Base-by-base conservation (phyloP, 2,329 filamentous ascomycete species). In the Dactylella cylindrospora region DNA sequence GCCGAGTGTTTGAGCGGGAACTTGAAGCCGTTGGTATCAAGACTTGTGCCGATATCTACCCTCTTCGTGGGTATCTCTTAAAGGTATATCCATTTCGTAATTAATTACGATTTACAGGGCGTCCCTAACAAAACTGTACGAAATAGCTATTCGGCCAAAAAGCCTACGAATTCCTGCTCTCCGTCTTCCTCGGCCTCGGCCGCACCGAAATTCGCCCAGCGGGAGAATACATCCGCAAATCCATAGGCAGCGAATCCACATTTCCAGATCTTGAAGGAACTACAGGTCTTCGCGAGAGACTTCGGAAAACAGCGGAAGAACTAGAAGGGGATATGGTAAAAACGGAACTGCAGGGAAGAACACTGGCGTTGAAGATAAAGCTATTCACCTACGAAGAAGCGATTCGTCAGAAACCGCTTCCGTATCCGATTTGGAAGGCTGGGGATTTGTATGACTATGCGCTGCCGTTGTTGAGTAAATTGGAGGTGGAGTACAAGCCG, bases 301-400 rank as follows among this genome's bases (percentile, higher is more conserved):
- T 98, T 4, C 80, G 83, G n/a, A 80, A 79, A 71, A 90, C 84
- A 1, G 89, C 93, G 0, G 84, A 90, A 65, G 90, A 95, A 66
- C 76, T 98, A 3, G 90, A 95, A 70, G 86, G 86, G 66, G 91
- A 97, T 69, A 78, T 97, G 75, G 78, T 79, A 55, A 80, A 83
- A 20, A 88, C 88, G 1, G 81, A 88, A 66, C 88, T 88, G 73
- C 95, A 91, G 72, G 91, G 91, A 0, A 82, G 89, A n/a, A 97
- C 91, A 0, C 75, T 98, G 1, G 88, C 89, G 17, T 76, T 98
- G 28, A 98, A 98, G 72, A 80, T 96, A 66, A 98, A 98, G 71
- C 76, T 97, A 5, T 88, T 96, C 71, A 95, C 90, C 0, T 98
- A 91, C 68, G 90, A 97, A 72, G 87, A 96, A 15, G 80, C 88